A percentile compares a stretch with the other conserved stretches of the same genome.
These are phyloP conservation scores for Talaromyces sp. DNA, from an alignment of 2,329 filamentous ascomycete species.

Conservation along the genomic window DNA sequence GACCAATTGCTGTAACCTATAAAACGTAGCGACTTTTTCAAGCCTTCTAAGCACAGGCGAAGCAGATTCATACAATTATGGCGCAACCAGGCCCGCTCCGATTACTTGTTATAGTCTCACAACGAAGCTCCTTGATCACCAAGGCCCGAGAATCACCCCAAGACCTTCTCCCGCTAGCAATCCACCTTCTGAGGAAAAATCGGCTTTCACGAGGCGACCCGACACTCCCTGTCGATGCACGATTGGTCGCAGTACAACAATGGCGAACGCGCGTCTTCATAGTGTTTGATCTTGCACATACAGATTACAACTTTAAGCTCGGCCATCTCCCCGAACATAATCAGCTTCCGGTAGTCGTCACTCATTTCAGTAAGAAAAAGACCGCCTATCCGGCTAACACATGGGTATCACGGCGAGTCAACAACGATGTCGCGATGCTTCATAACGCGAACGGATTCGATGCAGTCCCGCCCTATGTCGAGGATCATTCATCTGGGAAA, in stretches of 20 bases:
- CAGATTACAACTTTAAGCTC: constrained; percentile 23
- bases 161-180: constrained; percentile 22
- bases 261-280: constrained; percentile 28
- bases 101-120: constrained; percentile 29
- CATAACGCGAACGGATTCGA: constrained; percentile 29
- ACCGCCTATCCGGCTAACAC: constrained; percentile 25
- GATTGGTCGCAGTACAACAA: constrained; percentile 26
- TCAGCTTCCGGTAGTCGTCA: constrained; percentile 25
- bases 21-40: too few relatives aligned
- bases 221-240: constrained; percentile 8
- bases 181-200: constrained; percentile 19
- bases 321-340: constrained; percentile 32
- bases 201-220: constrained; percentile 6
- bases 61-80: not conserved
- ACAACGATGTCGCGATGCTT: constrained; percentile 26
- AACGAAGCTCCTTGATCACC: constrained; percentile 20
- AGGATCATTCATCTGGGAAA: constrained; percentile 25
- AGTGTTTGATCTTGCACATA: constrained; percentile 30
- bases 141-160: constrained; percentile 22
- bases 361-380: constrained; percentile 27
- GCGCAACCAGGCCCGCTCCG: constrained; percentile 18
- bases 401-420: constrained; percentile 26
- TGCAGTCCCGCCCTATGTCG: constrained; percentile 24
- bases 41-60: too few relatives aligned
- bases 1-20: too few relatives aligned